A percentile compares a stretch with the other conserved stretches of the same genome.
phyloP scores from a whole-genome alignment of 202 grass and related monocot species.

The Setaria italica region DNA sequence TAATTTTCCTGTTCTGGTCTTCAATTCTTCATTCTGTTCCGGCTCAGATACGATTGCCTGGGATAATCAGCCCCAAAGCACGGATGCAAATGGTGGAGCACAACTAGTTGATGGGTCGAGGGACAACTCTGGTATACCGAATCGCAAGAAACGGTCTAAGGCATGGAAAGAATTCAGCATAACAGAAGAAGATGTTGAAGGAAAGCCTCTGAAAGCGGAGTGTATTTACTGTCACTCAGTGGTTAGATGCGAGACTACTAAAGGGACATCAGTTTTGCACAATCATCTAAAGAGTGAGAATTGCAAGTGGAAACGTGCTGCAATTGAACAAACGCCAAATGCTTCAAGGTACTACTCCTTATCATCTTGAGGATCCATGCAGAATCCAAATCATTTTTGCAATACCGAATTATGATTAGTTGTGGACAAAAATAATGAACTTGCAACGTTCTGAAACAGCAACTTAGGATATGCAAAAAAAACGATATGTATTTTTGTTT shows the following conservation, averaged over 20 bases:
- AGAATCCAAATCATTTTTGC: neutral
- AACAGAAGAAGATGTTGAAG: neutral
- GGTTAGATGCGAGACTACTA: neutral
- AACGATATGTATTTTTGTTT: too few relatives aligned
- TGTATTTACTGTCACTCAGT: neutral
- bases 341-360: slow-evolving; percentile 9
- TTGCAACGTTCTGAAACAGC: neutral
- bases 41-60: neutral
- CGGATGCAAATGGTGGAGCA: neutral
- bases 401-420: neutral
- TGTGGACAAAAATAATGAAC: neutral
- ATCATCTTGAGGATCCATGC: neutral
- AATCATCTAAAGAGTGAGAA: slow-evolving; percentile 26
- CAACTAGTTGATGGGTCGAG: neutral
- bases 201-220: neutral
- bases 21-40: too few relatives aligned
- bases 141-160: slow-evolving; percentile 14
- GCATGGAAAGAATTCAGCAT: neutral
- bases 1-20: too few relatives aligned
- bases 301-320: slow-evolving; percentile 12
- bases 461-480: too few relatives aligned
- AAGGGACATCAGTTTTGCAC: slow-evolving; percentile 13
- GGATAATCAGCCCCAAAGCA: too few relatives aligned
- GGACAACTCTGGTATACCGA: neutral
- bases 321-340: neutral